Evolutionary conservation across 352 stramenopile species (phyloP), one percentile per base, ranked within the genome.

Genomic region (Globisporangium radiosum): DNA sequence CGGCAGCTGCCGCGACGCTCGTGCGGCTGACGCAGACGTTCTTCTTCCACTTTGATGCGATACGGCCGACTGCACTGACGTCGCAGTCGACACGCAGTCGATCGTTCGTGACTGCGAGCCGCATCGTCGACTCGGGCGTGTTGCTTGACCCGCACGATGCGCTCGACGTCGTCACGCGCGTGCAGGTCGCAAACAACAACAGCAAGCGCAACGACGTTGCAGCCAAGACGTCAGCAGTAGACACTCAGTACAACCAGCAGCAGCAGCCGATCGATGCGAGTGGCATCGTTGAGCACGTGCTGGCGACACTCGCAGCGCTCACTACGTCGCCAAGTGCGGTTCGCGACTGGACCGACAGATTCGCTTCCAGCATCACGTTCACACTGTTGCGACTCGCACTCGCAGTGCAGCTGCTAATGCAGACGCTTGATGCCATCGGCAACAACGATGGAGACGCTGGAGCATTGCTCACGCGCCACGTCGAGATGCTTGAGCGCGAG

Each of bases 1-100:
- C 51, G n/a, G 13, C 45, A 54, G 15, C 50, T 17, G n/a, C n/a
- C 39, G 45, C 52, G 11, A 42, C n/a, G 17, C 47, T 47, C 10
- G 19, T 78, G 43, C 57, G 43, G 47, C 14, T 61, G 56, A 53
- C 61, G 33, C 54, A 66, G 56, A 11, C 5, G 4, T 81, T 81
- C 52, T 78, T 77, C 60, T 78, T 87, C 53, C 74, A 87, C 50
- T 81, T 77, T 52, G 33, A 57, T 6, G 43, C 40, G 40, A 44
- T 4, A 44, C 11, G 13, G 33, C 42, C 10, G 5, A 25, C 4
- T 3, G 40, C 33, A 44, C n/a, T 45, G 1, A 14, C 14, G 17
- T 36, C 50, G 4, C 49, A 33, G 15, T 49, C 59, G n/a, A 57
- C 52, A 42, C 50, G 49, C n/a, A 69, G 51, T 19, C 59, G 59